These are phyloP conservation scores for Deakozyma indianensis DNA, from an alignment of 805 yeast species.

Conservation along the genomic window DNA sequence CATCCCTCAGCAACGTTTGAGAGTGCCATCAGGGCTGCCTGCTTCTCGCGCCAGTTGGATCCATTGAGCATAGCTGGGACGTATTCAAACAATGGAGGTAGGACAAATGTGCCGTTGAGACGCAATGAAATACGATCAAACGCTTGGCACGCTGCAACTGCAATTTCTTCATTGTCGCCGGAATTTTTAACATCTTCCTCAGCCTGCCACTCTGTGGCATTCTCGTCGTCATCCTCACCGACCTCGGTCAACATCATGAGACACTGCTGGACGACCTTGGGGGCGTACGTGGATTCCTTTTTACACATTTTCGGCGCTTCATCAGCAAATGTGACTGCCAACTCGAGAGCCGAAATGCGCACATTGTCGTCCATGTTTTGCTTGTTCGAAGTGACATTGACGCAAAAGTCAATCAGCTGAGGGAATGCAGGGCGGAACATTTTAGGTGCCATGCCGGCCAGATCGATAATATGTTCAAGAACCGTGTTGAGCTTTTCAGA, in stretches of 20 bases:
- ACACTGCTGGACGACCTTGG: constrained; percentile 56
- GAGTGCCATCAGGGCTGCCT: constrained; percentile 92
- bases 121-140: constrained; percentile 78
- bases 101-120: constrained; percentile 70
- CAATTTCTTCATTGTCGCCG: constrained; percentile 73
- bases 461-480: constrained; percentile 77
- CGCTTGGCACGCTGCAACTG: constrained; percentile 89
- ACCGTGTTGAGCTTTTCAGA: constrained; percentile 74
- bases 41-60: constrained; percentile 81
- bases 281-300: constrained; percentile 55
- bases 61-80: constrained; percentile 74
- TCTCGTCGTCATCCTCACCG: constrained; percentile 76
- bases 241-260: constrained; percentile 85
- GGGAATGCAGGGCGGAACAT: constrained; percentile 85
- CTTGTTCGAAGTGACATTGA: constrained; percentile 67
- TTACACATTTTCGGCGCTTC: constrained; percentile 93
- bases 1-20: constrained; percentile 98
- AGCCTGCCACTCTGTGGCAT: constrained; percentile 73
- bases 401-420: constrained; percentile 72
- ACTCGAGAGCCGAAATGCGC: constrained; percentile 76
- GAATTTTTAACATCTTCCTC: constrained; percentile 64
- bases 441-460: constrained; percentile 88
- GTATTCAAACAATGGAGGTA: constrained; percentile 74
- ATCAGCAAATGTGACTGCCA: constrained; percentile 81
- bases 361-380: constrained; percentile 62